Evolutionary conservation across 352 stramenopile genomes (phyloP).

Genomic region (Phytophthora podocarpi): DNA sequence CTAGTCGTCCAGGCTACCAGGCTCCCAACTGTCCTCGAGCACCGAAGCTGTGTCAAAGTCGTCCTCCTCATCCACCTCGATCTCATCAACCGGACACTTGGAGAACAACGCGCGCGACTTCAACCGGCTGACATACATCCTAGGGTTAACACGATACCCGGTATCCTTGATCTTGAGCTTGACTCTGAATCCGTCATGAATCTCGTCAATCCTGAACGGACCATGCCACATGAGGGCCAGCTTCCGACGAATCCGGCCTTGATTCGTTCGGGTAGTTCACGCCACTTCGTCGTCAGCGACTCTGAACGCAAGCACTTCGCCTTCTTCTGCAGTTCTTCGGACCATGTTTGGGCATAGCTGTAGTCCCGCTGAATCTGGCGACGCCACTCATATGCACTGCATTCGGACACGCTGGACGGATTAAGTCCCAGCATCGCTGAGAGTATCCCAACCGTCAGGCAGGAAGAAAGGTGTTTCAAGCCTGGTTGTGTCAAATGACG

Average conservation of each 20-base stretch:
- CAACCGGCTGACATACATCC: not conserved
- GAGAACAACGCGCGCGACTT: not conserved
- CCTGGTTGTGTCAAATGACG: not conserved
- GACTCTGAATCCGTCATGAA: not conserved
- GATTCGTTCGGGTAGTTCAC: too few relatives aligned
- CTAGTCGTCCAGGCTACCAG: too few relatives aligned
- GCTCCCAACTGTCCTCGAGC: too few relatives aligned
- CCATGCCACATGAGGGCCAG: too few relatives aligned
- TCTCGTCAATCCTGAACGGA: not conserved
- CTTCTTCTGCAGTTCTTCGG: not conserved
- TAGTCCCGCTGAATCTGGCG: not conserved
- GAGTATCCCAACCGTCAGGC: not conserved
- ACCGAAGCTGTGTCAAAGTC: too few relatives aligned
- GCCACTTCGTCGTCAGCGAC: not conserved
- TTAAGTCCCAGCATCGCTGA: not conserved
- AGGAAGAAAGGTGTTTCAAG: not conserved
- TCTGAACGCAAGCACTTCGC: not conserved
- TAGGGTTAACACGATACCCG: not conserved
- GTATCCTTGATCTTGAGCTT: not conserved
- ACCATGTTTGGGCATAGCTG: not conserved
- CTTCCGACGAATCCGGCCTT: too few relatives aligned
- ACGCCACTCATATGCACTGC: not conserved
- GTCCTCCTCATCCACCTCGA: too few relatives aligned
- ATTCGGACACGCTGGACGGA: not conserved
- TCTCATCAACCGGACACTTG: not conserved